Evolutionary conservation across 2,329 filamentous ascomycete species (phyloP).

Genomic region (Ophiostoma ips): DNA sequence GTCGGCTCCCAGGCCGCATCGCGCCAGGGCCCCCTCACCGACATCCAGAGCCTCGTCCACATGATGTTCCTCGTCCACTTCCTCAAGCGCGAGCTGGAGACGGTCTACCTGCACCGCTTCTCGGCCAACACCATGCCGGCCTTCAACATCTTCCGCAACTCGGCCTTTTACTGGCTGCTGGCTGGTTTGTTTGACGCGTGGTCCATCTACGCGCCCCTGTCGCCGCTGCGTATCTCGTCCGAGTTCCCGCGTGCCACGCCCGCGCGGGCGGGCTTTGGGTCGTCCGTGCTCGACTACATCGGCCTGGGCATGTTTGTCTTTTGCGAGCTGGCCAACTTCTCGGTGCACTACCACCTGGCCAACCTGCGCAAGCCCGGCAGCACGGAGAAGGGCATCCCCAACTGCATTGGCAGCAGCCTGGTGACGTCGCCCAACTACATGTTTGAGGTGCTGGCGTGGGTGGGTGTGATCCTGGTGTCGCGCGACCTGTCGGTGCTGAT

Average conservation of each 20-base stretch:
- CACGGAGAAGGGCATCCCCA: slow-evolving; percentile 77
- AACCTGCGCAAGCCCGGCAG: slow-evolving; percentile 64
- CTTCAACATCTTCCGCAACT: slow-evolving; percentile 88
- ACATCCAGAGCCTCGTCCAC: slow-evolving; percentile 61
- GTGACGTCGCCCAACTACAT: slow-evolving; percentile 98
- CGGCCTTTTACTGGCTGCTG: slow-evolving; percentile 81
- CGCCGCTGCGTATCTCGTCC: slow-evolving; percentile 34
- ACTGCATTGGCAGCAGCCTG: slow-evolving; percentile 66
- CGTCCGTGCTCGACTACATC: slow-evolving; percentile 39
- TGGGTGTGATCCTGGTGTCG: slow-evolving; percentile 66
- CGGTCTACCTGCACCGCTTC: slow-evolving; percentile 89
- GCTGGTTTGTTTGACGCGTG: slow-evolving; percentile 70
- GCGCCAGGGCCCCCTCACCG: slow-evolving; percentile 27
- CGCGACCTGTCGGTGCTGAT: slow-evolving; percentile 65
- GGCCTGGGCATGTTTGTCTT: slow-evolving; percentile 61
- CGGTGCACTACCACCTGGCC: slow-evolving; percentile 66
- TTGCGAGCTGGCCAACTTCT: slow-evolving; percentile 68
- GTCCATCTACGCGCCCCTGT: slow-evolving; percentile 69
- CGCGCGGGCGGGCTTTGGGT: slow-evolving; percentile 14
- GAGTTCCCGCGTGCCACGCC: slow-evolving; percentile 6
- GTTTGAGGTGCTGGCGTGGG: slow-evolving; percentile 80
- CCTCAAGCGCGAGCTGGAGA: slow-evolving; percentile 89
- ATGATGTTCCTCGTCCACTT: slow-evolving; percentile 71
- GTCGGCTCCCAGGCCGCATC: slow-evolving; percentile 19
- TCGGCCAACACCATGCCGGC: slow-evolving; percentile 87